Conservation (phyloP, 768 basidiomycete genomes). For the Boletus tomentosulus region DNA sequence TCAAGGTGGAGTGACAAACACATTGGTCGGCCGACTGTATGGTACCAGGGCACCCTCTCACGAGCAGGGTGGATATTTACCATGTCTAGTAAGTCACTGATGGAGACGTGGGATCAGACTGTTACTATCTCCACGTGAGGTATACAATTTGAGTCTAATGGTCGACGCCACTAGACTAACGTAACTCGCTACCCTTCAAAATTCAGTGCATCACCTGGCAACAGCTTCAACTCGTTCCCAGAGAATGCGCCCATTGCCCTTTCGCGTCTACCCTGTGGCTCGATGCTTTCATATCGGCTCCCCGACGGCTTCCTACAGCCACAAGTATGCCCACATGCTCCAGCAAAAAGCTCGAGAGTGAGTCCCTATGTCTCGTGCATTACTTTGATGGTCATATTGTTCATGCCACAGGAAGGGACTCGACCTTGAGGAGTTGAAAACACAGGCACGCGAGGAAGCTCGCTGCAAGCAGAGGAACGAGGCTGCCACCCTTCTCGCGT, state of each 20-base stretch:
- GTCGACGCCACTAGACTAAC: background rate
- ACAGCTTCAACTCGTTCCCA: background rate
- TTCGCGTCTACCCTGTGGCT: background rate
- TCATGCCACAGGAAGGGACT: conserved; percentile 39
- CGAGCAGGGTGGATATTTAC: background rate
- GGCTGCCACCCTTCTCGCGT: conserved; percentile 9
- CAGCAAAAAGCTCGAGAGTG: conserved; percentile 61
- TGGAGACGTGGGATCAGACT: background rate
- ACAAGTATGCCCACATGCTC: conserved; percentile 70
- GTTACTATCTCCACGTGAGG: no score
- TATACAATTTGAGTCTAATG: background rate
- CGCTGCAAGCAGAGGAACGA: conserved; percentile 31
- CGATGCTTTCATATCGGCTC: conserved; percentile 16
- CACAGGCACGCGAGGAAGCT: conserved; percentile 26
- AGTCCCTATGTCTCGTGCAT: conserved; percentile 26
- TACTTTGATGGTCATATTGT: conserved; percentile 9
- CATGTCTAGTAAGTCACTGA: background rate
- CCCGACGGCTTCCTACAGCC: conserved; percentile 26
- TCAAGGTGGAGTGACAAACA: background rate
- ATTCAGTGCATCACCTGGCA: background rate
- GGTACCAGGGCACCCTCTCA: background rate
- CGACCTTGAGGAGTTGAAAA: conserved; percentile 34
- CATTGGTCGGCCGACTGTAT: background rate
- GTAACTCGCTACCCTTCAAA: background rate
- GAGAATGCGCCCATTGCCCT: background rate